Conservation (phyloP, 441 rosid species). For the Oxalis stricta region DNA sequence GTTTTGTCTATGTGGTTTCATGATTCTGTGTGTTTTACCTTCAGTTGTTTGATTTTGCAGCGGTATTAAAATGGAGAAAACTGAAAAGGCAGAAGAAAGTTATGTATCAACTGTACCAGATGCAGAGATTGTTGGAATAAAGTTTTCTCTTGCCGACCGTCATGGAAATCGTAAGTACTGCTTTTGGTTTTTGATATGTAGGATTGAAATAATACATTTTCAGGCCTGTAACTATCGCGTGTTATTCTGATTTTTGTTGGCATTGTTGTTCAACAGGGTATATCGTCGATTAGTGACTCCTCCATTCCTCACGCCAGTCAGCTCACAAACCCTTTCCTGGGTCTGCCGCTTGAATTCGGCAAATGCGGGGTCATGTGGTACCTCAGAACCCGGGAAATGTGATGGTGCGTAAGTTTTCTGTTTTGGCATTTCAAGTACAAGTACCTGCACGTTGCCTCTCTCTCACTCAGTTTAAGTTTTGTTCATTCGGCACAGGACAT, state of each 20-base stretch:
- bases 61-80: no score
- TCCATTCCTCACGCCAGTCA: constrained; percentile 67
- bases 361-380: constrained; percentile 91
- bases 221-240: constrained; percentile 5
- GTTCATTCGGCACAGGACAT: constrained; percentile 51
- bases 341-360: constrained; percentile 84
- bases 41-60: no score
- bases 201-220: background rate
- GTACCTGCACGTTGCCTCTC: background rate
- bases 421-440: background rate
- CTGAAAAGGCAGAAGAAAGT: constrained; percentile 49
- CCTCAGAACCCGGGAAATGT: constrained; percentile 71
- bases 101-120: constrained; percentile 29
- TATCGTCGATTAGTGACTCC: constrained; percentile 63
- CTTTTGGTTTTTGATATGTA: background rate
- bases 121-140: constrained; percentile 63
- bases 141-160: constrained; percentile 57
- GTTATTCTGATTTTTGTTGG: constrained; percentile 4
- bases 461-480: background rate
- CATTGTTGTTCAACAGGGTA: constrained; percentile 24
- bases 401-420: constrained; percentile 44
- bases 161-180: constrained; percentile 63
- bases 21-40: no score
- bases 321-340: constrained; percentile 75
- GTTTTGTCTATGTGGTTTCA: no score